These are phyloP conservation scores for Lichtheimia ornata DNA, from an alignment of 371 early-diverging fungal genomes.

Conservation along the genomic window DNA sequence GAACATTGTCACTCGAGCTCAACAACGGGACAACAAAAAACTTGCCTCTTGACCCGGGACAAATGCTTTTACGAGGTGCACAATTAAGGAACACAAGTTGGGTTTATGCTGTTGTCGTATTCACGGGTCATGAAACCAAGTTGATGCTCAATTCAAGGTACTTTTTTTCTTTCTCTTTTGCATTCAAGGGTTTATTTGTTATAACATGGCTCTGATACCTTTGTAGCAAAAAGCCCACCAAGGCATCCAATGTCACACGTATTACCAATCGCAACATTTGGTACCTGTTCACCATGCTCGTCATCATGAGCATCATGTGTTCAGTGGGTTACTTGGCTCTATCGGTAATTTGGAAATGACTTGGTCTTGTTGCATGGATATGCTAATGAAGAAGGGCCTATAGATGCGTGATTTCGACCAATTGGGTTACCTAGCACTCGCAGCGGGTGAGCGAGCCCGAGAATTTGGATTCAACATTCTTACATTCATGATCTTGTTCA, in stretches of 20 bases:
- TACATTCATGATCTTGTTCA: slow-evolving; percentile 87
- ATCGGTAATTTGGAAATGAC: slow-evolving; percentile 21
- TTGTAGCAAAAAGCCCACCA: slow-evolving; percentile 48
- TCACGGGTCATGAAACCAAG: slow-evolving; percentile 90
- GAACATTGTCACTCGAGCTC: slow-evolving; percentile 53
- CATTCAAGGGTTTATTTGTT: background rate
- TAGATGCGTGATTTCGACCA: slow-evolving; percentile 14
- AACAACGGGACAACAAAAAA: slow-evolving; percentile 53
- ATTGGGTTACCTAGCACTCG: slow-evolving; percentile 35
- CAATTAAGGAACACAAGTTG: slow-evolving; percentile 82
- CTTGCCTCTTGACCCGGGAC: slow-evolving; percentile 74
- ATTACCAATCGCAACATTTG: slow-evolving; percentile 93
- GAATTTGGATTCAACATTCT: slow-evolving; percentile 73
- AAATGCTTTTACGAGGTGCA: slow-evolving; percentile 81
- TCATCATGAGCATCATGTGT: slow-evolving; percentile 83
- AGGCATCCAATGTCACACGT: slow-evolving; percentile 67
- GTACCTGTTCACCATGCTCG: slow-evolving; percentile 84
- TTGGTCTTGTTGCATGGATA: background rate
- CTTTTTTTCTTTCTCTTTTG: background rate
- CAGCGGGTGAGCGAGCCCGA: slow-evolving; percentile 25
- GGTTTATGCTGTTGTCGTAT: slow-evolving; percentile 83
- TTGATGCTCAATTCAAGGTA: slow-evolving; percentile 83
- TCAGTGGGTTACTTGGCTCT: slow-evolving; percentile 71
- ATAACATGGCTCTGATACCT: background rate
- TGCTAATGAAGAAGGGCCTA: background rate